Conservation (phyloP, 805 yeast genomes). For the Candida awuae region DNA sequence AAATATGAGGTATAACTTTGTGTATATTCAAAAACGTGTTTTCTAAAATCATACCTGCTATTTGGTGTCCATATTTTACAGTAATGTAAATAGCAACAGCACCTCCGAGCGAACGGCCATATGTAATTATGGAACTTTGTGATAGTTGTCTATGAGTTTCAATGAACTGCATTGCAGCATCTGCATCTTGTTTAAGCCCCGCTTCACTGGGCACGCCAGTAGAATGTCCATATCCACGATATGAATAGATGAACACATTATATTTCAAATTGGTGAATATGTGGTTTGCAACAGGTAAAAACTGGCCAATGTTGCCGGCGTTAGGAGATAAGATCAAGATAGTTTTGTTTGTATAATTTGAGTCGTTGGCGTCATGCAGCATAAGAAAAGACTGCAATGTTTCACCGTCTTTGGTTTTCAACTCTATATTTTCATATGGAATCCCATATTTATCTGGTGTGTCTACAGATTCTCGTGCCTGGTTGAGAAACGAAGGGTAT, state of each 20-base stretch:
- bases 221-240: slow-evolving; percentile 84
- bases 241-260: slow-evolving; percentile 79
- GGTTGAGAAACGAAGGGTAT: slow-evolving; percentile 79
- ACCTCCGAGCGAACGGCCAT: slow-evolving; percentile 92
- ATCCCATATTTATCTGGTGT: slow-evolving; percentile 68
- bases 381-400: slow-evolving; percentile 57
- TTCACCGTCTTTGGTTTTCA: slow-evolving; percentile 66
- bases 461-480: slow-evolving; percentile 63
- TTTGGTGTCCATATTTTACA: slow-evolving; percentile 38
- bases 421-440: slow-evolving; percentile 50
- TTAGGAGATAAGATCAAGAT: slow-evolving; percentile 66
- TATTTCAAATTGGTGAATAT: slow-evolving; percentile 55
- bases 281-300: slow-evolving; percentile 68
- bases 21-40: slow-evolving; percentile 77
- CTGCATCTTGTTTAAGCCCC: slow-evolving; percentile 80
- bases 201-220: slow-evolving; percentile 68
- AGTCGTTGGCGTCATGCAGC: slow-evolving; percentile 36
- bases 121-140: slow-evolving; percentile 51
- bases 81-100: slow-evolving; percentile 87
- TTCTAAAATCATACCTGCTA: slow-evolving; percentile 64
- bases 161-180: slow-evolving; percentile 57
- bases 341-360: slow-evolving; percentile 45
- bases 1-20: slow-evolving; percentile 63
- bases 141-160: slow-evolving; percentile 43
- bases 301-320: slow-evolving; percentile 94